phyloP scores from a whole-genome alignment of 2,329 filamentous ascomycete genomes.

The Pseudohalonectria lignicola region DNA sequence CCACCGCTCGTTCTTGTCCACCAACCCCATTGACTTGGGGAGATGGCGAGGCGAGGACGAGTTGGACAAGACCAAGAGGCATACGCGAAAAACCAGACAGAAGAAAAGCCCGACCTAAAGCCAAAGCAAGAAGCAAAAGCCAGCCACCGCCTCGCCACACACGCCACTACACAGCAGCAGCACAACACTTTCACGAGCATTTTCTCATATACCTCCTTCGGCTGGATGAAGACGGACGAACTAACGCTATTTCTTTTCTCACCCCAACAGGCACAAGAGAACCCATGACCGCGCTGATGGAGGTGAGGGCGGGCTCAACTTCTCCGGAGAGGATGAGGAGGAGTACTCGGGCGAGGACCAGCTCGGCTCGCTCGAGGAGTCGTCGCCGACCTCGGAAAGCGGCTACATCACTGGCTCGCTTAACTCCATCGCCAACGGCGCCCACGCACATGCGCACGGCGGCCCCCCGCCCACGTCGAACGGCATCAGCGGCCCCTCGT shows the following conservation, averaged over 20 bases:
- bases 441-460: conserved; percentile 18
- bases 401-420: conserved; percentile 48
- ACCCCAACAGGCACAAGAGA: conserved; percentile 67
- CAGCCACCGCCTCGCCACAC: conserved; percentile 10
- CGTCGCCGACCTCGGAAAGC: conserved; percentile 60
- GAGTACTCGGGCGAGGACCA: conserved; percentile 76
- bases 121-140: conserved; percentile 9
- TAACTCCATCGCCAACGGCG: conserved; percentile 27
- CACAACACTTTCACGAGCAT: conserved; percentile 9
- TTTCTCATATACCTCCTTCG: not conserved
- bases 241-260: conserved; percentile 12
- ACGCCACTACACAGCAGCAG: conserved; percentile 22
- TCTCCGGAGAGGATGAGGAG: conserved; percentile 77
- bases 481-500: conserved; percentile 15
- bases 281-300: conserved; percentile 57
- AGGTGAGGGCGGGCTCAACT: conserved; percentile 44
- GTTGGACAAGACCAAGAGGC: too few species aligned
- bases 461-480: conserved; percentile 12
- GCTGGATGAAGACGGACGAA: not conserved
- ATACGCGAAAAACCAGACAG: conserved; percentile 7
- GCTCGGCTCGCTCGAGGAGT: conserved; percentile 68
- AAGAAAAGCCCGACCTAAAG: conserved; percentile 1
- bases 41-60: too few species aligned
- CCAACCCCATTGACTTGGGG: too few species aligned
- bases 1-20: conserved; percentile 8